Base-by-base conservation (phyloP, 306 rosid species). In the Adenanthera pavonina region DNA sequence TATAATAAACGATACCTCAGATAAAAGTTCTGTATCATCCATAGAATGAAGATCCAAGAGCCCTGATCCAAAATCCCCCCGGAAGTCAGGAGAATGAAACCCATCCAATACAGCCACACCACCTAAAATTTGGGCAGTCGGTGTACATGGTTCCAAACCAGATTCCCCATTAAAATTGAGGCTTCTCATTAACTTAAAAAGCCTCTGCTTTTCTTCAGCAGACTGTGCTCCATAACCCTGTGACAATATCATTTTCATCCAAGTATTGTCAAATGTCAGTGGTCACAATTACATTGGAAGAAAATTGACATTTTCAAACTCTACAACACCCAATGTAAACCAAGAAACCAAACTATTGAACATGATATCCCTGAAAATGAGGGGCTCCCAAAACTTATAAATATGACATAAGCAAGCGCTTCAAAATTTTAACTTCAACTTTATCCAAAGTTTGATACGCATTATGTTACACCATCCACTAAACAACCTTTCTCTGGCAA, bases 21-120 rank as follows among this genome's bases (percentile, higher is more conserved):
- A 78, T 72, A 95, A 77, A 84, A 95, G 99, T 85, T 95, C 99
- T 41, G 99, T 95, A 76, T 95, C 99, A 89, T 95, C 99, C 95
- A 95, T 92, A 44, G 99, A 97, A 82, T 95, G 97, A 86, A 95
- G 99, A 87, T 95, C 99, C 90, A 95, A 83, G 76, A 95, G 92
- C 83, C 99, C 99, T 78, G 97, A 97, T 75, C 99, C 99, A 49
- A 95, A 90, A 84, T 95, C 99, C 47, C 99, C 97, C 82, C 95
- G 86, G 76, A 95, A 92, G 20, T 95, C 99, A 0, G 95, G 95
- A 86, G 99, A 89, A 84, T 91, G 88, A 72, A 83, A 84, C 46
- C 93, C 94, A 74, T 95, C 98, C 13, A 87, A 84, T 70, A 82
- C 82, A 70, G 90, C 83, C 72, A 72, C 84, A 74, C 88, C 93